Conservation (phyloP, 192 early-diverging fungal species). For the Entomortierella lignicola region DNA sequence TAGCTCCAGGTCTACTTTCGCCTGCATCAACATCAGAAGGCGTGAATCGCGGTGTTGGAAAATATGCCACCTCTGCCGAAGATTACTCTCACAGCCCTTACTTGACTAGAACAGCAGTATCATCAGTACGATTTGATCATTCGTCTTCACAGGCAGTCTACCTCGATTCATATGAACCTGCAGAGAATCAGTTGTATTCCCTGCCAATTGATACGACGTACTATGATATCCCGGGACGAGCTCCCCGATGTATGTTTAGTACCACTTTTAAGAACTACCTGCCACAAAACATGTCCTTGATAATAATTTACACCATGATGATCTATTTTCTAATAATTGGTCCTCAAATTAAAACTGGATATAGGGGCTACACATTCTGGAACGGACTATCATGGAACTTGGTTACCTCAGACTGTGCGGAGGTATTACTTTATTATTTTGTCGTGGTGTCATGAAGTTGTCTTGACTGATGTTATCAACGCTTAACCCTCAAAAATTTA, state of each 20-base stretch:
- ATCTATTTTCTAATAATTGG: no score
- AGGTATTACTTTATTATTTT: constrained; percentile 38
- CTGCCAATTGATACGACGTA: constrained; percentile 83
- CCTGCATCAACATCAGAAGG: neutral
- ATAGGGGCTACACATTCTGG: constrained; percentile 88
- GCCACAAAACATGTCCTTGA: no score
- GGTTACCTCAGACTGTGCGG: constrained; percentile 92
- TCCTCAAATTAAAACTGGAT: neutral
- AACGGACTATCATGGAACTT: constrained; percentile 94
- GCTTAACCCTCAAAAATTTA: neutral
- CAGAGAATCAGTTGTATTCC: constrained; percentile 77
- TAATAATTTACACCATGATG: no score
- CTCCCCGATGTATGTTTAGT: constrained; percentile 82
- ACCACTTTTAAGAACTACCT: no score
- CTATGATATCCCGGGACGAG: constrained; percentile 91
- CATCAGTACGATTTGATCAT: constrained; percentile 62
- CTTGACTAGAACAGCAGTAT: constrained; percentile 67
- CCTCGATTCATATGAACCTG: constrained; percentile 72
- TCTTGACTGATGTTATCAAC: neutral
- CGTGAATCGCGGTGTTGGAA: constrained; percentile 33
- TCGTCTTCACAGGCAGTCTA: constrained; percentile 58
- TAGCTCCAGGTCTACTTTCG: neutral
- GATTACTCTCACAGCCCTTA: constrained; percentile 77
- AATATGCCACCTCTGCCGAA: constrained; percentile 68
- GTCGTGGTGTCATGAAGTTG: neutral